Base-by-base conservation (phyloP, 345 rosid species). In the Dipteronia sinensis region DNA sequence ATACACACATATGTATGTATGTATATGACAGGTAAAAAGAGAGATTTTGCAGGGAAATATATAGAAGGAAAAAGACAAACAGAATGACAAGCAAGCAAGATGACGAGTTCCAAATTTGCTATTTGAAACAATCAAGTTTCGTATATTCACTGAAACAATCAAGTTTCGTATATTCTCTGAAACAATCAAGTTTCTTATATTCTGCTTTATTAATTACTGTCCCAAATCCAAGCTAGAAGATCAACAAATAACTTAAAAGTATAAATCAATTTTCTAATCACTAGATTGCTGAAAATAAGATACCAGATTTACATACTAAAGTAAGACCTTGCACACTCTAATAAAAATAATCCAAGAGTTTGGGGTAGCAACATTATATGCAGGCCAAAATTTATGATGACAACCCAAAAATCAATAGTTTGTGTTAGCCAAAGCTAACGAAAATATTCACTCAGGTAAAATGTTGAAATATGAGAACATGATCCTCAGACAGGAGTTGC, bases 181-280 rank as follows among this genome's bases (percentile, higher is more conserved):
- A 42, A 9, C 46, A 42, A 10, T 16, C 20, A 5, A 6, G 22
- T 58, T 34, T 56, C 11, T 20, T 56, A 4, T 20, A 38, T 22
- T 13, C 11, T 23, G 6, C 1, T 53, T 53, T 53, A 49, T 20
- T 58, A 22, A 46, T 10, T 59, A 62, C 13, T 2, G 23, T 16
- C 7, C 55, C 27, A 15, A 71, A 53, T 71, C 27, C 34, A 68
- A 53, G 62, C 58, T 71, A 19, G 46, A 71, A 51, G n/a, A 31
- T 53, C 51, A n/a, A 42, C 42, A 23, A 49, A 44, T 17, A 44
- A 16, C 27, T 62, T 10, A 34, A n/a, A 23, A 19, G 5, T 3
- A 27, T 22, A 9, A 53, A 34, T 25, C 10, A 62, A 62, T 34
- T 8, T 27, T 17, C 64, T 16, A 3, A 2, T 17, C 58, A 23